A percentile compares a stretch with the other conserved stretches of the same genome.
Conservation (phyloP, 306 rosid genomes). For the Lathyrus oleraceus region DNA sequence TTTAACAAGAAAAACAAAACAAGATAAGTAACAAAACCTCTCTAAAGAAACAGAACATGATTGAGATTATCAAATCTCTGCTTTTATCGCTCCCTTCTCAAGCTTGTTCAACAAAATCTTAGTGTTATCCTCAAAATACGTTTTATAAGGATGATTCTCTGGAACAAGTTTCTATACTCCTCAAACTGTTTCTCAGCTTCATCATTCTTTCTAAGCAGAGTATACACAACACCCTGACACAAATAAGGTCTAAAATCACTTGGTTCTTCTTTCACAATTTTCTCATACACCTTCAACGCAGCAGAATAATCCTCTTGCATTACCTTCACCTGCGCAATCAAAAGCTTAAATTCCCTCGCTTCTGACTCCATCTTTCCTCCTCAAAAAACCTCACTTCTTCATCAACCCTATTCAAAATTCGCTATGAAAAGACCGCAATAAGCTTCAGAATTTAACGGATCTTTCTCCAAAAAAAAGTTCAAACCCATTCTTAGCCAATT, state of each 20-base stretch:
- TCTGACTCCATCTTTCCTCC: slow-evolving; percentile 50
- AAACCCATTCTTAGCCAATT: slow-evolving; percentile 51
- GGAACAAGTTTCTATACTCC: slow-evolving; percentile 75
- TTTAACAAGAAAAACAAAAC: background rate
- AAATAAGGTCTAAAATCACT: slow-evolving; percentile 89
- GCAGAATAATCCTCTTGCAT: slow-evolving; percentile 66
- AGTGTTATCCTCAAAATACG: slow-evolving; percentile 68
- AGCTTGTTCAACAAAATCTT: slow-evolving; percentile 52
- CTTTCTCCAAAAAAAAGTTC: slow-evolving; percentile 58
- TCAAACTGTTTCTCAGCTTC: slow-evolving; percentile 85
- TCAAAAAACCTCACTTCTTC: slow-evolving; percentile 51
- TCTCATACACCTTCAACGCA: slow-evolving; percentile 72
- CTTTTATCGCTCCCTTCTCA: slow-evolving; percentile 43
- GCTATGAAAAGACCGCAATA: slow-evolving; percentile 73
- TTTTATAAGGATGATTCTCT: slow-evolving; percentile 72
- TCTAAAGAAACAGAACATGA: slow-evolving; percentile 30
- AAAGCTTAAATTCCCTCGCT: slow-evolving; percentile 81
- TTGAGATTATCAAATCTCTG: slow-evolving; percentile 41
- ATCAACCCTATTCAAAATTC: slow-evolving; percentile 52
- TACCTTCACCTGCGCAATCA: slow-evolving; percentile 73
- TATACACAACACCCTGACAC: slow-evolving; percentile 85
- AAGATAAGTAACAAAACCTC: slow-evolving; percentile 30
- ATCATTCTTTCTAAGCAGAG: slow-evolving; percentile 64
- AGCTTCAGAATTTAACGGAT: slow-evolving; percentile 66
- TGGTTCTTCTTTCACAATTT: slow-evolving; percentile 74